phyloP scores from a whole-genome alignment of 768 basidiomycete genomes.

The Tulasnella sp. region DNA sequence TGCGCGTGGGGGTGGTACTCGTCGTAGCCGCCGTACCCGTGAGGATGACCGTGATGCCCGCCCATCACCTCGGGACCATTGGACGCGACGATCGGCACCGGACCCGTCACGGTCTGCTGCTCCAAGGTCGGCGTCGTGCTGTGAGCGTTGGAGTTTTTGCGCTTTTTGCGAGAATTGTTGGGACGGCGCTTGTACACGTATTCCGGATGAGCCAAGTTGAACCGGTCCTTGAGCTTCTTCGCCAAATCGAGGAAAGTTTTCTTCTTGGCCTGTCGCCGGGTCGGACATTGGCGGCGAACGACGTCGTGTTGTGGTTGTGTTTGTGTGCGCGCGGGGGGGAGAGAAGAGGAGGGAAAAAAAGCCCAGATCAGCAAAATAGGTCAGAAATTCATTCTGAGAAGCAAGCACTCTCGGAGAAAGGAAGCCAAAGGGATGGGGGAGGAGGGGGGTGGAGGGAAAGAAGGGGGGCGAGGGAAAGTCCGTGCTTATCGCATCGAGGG shows the following conservation, averaged over 20 bases:
- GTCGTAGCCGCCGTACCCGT: neutral
- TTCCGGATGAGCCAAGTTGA: conserved; percentile 85
- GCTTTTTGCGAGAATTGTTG: conserved; percentile 78
- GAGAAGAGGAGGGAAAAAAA: conserved; percentile 23
- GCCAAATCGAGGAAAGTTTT: conserved; percentile 88
- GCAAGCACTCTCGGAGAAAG: neutral
- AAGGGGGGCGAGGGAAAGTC: conserved; percentile 25
- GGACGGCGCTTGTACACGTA: conserved; percentile 87
- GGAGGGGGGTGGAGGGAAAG: neutral
- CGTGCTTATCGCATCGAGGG: conserved; percentile 17
- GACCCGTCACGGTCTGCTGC: conserved; percentile 3
- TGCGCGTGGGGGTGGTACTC: conserved; percentile 12
- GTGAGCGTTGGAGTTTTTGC: conserved; percentile 41
- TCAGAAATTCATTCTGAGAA: conserved; percentile 24
- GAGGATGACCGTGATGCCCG: neutral
- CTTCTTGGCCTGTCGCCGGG: conserved; percentile 64
- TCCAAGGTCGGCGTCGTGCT: conserved; percentile 1
- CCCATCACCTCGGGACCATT: conserved; percentile 16
- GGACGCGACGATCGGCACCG: neutral
- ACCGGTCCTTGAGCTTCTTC: conserved; percentile 80
- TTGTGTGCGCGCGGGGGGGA: neutral
- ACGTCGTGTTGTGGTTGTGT: neutral
- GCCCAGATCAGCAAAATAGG: neutral
- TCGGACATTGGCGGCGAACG: neutral
- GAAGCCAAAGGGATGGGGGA: conserved; percentile 30